Base-by-base conservation (phyloP, 805 yeast species). In the Kodamaea jinghongensis region DNA sequence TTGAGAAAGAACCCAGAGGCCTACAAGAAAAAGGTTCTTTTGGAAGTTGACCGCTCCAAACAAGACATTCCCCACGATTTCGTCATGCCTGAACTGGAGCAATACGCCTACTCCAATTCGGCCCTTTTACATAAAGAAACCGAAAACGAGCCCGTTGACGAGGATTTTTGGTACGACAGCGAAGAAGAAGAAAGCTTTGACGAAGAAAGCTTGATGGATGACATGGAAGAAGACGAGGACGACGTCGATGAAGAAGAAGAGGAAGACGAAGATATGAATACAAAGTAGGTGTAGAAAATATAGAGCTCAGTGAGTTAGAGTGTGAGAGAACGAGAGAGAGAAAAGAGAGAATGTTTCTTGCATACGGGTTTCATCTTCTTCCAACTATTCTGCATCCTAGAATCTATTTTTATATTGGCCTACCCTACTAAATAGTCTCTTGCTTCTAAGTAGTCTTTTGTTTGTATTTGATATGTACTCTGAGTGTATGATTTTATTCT, bases 41-140 rank as follows among this genome's bases (percentile, higher is more conserved):
- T 81, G 53, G 96, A 88, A 54, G 96, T 89, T 22, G 88, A 83
- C 57, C 72, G 84, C 52, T 84, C 95, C 29, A 85, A 84, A 56
- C 76, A 77, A 42, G 93, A 88, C 61, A 88, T 90, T 34, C 98
- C 98, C 17, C 78, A 73, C 31, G 97, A 86, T 36, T 90, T 88
- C 55, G 73, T 73, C 31, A 81, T 89, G 78, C 96, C 96, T 22
- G 77, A 78, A 28, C 71, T 78, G 13, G 84, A 79, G 38, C 75
- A 75, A 37, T 56, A 47, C 34, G 73, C 73, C 20, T 67, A 58
- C 42, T 63, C 69, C 28, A 57, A 54, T 42, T 54, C 54, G 45
- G 56, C 49, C 51, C 57, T 50, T 11, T 52, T 58, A 22, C 56
- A 56, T 45, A 71, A 69, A 42, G 79, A 69, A 26, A 60, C 54